Evolutionary conservation across 345 rosid genomes (phyloP).

Genomic region (Cardamine chenopodiifolia): DNA sequence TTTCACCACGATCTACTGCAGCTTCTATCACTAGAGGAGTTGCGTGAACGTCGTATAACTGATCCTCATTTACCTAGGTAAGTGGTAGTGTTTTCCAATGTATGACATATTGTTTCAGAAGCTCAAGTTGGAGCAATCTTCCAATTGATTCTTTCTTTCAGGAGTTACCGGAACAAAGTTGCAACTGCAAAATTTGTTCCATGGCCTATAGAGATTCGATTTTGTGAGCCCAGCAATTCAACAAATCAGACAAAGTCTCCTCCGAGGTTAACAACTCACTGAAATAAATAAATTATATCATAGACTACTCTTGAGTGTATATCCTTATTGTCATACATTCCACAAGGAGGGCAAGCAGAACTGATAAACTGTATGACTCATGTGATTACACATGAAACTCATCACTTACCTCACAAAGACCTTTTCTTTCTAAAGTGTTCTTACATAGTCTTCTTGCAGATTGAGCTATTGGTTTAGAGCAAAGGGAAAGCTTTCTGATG

Average conservation of each 20-base stretch:
- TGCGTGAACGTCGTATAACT: constrained; percentile 76
- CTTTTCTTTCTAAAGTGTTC: neutral
- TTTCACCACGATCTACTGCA: constrained; percentile 47
- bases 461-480: constrained; percentile 94
- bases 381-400: constrained; percentile 21
- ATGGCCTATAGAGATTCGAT: constrained; percentile 96
- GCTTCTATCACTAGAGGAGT: constrained; percentile 85
- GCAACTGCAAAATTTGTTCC: constrained; percentile 67
- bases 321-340: constrained; percentile 8
- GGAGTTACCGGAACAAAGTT: constrained; percentile 89
- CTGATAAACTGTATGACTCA: neutral
- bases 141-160: constrained; percentile 45
- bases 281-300: constrained; percentile 1
- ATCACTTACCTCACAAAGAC: neutral
- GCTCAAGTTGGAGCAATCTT: constrained; percentile 19
- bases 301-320: neutral
- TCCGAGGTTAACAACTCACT: constrained; percentile 62
- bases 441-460: constrained; percentile 47
- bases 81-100: constrained; percentile 24
- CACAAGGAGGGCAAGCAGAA: constrained; percentile 3
- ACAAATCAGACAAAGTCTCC: constrained; percentile 85
- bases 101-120: constrained; percentile 3
- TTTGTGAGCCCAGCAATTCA: constrained; percentile 72
- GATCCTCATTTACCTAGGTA: constrained; percentile 93
- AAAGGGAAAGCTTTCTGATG: constrained; percentile 92